These are phyloP conservation scores for Lentinus tigrinus DNA, from an alignment of 768 basidiomycete genomes.

Conservation along the genomic window DNA sequence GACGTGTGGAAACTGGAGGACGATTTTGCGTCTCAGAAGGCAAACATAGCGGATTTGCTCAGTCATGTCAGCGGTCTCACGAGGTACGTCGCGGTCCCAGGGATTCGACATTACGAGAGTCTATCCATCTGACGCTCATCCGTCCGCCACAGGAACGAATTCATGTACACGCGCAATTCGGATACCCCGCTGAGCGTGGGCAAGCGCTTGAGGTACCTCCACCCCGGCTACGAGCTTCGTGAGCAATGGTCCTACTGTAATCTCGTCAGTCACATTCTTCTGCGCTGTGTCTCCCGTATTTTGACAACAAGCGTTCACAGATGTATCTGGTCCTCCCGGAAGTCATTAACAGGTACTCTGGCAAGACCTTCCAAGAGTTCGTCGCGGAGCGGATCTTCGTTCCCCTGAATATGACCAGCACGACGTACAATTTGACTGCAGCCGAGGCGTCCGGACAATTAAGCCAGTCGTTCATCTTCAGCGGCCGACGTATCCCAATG, in stretches of 20 bases:
- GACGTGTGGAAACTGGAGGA: conserved; percentile 42
- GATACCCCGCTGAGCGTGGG: conserved; percentile 29
- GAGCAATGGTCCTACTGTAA: conserved; percentile 41
- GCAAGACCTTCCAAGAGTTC: conserved; percentile 36
- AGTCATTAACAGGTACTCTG: conserved; percentile 34
- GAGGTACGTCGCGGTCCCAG: background rate
- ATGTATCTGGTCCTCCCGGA: conserved; percentile 39
- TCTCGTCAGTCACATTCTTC: conserved; percentile 23
- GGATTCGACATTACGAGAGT: too few species aligned
- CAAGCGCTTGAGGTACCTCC: conserved; percentile 28
- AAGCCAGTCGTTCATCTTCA: conserved; percentile 33
- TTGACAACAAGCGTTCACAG: conserved; percentile 20
- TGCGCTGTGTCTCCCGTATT: background rate
- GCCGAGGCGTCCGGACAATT: conserved; percentile 33
- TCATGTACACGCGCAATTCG: conserved; percentile 25
- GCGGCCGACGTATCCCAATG: conserved; percentile 33
- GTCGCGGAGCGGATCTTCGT: conserved; percentile 40
- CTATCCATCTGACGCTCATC: too few species aligned
- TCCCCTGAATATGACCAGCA: conserved; percentile 40
- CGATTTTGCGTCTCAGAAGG: conserved; percentile 35
- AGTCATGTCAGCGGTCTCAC: conserved; percentile 36
- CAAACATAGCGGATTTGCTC: conserved; percentile 36
- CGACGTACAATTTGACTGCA: conserved; percentile 36
- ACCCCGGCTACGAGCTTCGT: conserved; percentile 35
- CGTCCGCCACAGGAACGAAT: conserved; percentile 31